These are phyloP conservation scores for Aspergillus pseudoglaucus DNA, from an alignment of 2,329 filamentous ascomycete genomes.

Conservation along the genomic window DNA sequence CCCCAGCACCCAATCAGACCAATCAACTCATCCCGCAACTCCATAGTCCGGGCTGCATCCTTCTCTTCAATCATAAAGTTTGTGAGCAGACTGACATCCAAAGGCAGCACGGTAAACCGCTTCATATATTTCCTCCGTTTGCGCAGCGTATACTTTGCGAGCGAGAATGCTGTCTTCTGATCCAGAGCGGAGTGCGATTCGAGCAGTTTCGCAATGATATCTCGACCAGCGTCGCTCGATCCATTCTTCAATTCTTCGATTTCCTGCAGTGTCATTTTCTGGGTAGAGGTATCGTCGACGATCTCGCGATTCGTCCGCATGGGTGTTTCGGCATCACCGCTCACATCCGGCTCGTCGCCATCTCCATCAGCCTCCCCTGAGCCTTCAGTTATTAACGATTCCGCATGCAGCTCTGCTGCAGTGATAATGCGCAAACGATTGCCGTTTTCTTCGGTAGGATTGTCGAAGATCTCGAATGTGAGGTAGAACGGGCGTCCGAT, in stretches of 20 bases:
- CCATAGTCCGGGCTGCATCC: conserved; percentile 73
- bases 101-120: conserved; percentile 74
- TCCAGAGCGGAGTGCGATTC: conserved; percentile 82
- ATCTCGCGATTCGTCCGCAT: conserved; percentile 60
- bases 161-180: conserved; percentile 87
- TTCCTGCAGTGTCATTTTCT: conserved; percentile 66
- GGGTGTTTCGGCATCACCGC: conserved; percentile 34
- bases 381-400: conserved; percentile 54
- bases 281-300: conserved; percentile 58
- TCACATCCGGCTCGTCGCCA: conserved; percentile 28
- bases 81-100: conserved; percentile 70
- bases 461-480: conserved; percentile 83
- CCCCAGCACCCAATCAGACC: conserved; percentile 81
- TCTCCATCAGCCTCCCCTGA: conserved; percentile 30
- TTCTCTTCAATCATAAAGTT: conserved; percentile 74
- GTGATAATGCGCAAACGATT: conserved; percentile 68
- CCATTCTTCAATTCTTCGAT: conserved; percentile 67
- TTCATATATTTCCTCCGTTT: conserved; percentile 93
- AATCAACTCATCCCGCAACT: conserved; percentile 77
- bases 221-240: conserved; percentile 71
- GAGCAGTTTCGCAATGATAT: conserved; percentile 88
- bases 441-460: conserved; percentile 51
- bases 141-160: conserved; percentile 91
- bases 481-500: conserved; percentile 86
- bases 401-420: conserved; percentile 74